These are phyloP conservation scores for Elongisporangium anandrum DNA, from an alignment of 352 stramenopile species.

Conservation along the genomic window DNA sequence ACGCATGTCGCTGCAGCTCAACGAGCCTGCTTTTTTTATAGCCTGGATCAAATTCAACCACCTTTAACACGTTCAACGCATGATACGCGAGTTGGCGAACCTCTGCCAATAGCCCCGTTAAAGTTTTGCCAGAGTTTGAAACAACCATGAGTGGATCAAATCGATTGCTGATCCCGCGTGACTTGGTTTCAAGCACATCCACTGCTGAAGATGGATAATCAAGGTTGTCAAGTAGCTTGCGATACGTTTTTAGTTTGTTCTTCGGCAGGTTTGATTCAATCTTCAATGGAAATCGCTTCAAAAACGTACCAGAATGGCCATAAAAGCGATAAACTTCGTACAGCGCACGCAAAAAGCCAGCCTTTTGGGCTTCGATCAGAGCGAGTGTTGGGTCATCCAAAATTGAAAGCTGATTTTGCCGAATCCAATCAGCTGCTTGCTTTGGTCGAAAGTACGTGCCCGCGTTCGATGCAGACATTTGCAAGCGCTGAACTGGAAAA, in stretches of 20 bases:
- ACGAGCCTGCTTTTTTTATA: conserved; percentile 9
- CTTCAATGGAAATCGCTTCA: conserved; percentile 40
- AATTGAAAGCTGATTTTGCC: conserved; percentile 31
- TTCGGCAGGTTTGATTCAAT: conserved; percentile 21
- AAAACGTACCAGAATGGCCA: conserved; percentile 37
- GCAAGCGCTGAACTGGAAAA: conserved; percentile 48
- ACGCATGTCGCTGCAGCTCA: conserved; percentile 16
- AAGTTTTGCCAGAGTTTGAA: conserved; percentile 22
- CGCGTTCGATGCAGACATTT: conserved; percentile 27
- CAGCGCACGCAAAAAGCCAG: conserved; percentile 44
- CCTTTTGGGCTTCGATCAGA: conserved; percentile 33
- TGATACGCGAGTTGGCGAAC: conserved; percentile 46
- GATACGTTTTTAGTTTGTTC: conserved; percentile 53
- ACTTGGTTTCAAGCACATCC: conserved; percentile 54
- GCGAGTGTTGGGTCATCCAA: conserved; percentile 54
- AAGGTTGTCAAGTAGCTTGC: conserved; percentile 49
- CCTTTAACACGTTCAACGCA: conserved; percentile 30
- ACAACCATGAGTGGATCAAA: conserved; percentile 46
- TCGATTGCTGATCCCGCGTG: conserved; percentile 37
- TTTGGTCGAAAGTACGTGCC: conserved; percentile 9
- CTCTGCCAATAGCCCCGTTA: conserved; percentile 32
- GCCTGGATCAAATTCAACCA: conserved; percentile 29
- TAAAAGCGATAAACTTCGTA: conserved; percentile 83
- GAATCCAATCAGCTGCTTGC: conserved; percentile 56
- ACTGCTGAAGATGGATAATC: conserved; percentile 56